Evolutionary conservation across 2,329 filamentous ascomycete genomes (phyloP).

Genomic region (Neoascochyta sp.): DNA sequence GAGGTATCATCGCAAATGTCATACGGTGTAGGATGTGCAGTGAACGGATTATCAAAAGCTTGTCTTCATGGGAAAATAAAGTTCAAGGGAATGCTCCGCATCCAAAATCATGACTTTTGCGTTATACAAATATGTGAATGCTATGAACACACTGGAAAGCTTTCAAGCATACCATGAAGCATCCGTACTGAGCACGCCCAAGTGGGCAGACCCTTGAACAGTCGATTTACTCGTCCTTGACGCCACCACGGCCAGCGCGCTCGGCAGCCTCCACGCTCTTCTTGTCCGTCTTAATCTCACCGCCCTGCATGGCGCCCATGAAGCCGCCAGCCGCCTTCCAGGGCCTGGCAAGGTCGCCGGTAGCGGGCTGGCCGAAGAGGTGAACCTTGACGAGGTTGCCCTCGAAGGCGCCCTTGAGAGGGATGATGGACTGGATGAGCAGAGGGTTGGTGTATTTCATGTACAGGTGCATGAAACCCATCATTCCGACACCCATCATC

Average conservation of each 20-base stretch:
- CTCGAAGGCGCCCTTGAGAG: constrained; percentile 92
- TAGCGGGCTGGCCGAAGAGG: constrained; percentile 79
- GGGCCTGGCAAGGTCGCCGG: constrained; percentile 87
- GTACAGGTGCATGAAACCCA: constrained; percentile 98
- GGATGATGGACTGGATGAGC: constrained; percentile 97
- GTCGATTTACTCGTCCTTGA: constrained; percentile 51
- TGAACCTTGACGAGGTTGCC: constrained; percentile 96
- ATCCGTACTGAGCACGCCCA: too few relatives aligned
- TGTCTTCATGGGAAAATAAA: too few relatives aligned
- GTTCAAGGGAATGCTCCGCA: too few relatives aligned
- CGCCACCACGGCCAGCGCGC: constrained; percentile 49
- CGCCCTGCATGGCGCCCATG: constrained; percentile 71
- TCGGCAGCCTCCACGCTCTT: constrained; percentile 54
- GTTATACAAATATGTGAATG: too few relatives aligned
- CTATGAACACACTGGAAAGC: too few relatives aligned
- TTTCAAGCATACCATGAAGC: too few relatives aligned
- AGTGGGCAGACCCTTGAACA: too few relatives aligned
- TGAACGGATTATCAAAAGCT: too few relatives aligned
- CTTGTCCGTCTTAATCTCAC: constrained; percentile 77
- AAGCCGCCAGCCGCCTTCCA: constrained; percentile 86
- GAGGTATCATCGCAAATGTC: too few relatives aligned
- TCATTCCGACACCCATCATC: constrained; percentile 96
- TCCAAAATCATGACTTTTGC: too few relatives aligned
- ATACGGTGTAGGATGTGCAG: too few relatives aligned
- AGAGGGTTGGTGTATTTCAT: constrained; percentile 99